These are phyloP conservation scores for Ilyonectria mors-panacis DNA, from an alignment of 2,329 filamentous ascomycete species.

Conservation along the genomic window DNA sequence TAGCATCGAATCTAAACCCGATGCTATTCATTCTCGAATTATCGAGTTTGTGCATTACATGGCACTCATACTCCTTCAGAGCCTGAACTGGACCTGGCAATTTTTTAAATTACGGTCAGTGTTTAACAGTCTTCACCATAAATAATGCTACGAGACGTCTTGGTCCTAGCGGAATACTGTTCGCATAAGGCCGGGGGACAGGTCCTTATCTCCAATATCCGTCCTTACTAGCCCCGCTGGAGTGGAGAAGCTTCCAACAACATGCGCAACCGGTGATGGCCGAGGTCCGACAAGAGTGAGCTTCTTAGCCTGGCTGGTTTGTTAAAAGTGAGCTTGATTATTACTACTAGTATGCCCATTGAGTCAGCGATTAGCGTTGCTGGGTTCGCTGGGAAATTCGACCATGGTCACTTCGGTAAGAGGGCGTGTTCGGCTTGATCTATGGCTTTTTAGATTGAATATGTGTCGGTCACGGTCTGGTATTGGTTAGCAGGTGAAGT, in stretches of 20 bases:
- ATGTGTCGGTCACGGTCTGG: conserved; percentile 50
- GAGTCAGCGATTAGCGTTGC: conserved; percentile 65
- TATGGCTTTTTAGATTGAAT: conserved; percentile 71
- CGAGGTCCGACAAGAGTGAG: conserved; percentile 65
- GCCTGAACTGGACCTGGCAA: conserved; percentile 51
- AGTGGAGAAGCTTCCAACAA: conserved; percentile 44
- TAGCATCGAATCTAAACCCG: background rate
- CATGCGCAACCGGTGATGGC: conserved; percentile 58
- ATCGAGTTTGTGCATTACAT: background rate
- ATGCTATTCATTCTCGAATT: background rate
- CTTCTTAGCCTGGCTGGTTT: conserved; percentile 57
- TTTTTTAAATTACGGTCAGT: conserved; percentile 68
- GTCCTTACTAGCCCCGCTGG: conserved; percentile 59
- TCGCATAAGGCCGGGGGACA: conserved; percentile 53
- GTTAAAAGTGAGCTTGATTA: conserved; percentile 55
- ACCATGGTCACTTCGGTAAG: conserved; percentile 55
- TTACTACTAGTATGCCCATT: conserved; percentile 65
- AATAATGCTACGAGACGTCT: conserved; percentile 44
- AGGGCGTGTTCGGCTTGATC: conserved; percentile 66
- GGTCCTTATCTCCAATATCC: conserved; percentile 61
- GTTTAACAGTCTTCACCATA: conserved; percentile 59
- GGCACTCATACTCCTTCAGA: conserved; percentile 17
- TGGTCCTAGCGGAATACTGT: conserved; percentile 48
- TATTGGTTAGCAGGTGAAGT: too few species aligned
- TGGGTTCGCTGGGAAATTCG: conserved; percentile 45